Conservation (phyloP, 2,329 filamentous ascomycete genomes). For the Penicillium sp. region DNA sequence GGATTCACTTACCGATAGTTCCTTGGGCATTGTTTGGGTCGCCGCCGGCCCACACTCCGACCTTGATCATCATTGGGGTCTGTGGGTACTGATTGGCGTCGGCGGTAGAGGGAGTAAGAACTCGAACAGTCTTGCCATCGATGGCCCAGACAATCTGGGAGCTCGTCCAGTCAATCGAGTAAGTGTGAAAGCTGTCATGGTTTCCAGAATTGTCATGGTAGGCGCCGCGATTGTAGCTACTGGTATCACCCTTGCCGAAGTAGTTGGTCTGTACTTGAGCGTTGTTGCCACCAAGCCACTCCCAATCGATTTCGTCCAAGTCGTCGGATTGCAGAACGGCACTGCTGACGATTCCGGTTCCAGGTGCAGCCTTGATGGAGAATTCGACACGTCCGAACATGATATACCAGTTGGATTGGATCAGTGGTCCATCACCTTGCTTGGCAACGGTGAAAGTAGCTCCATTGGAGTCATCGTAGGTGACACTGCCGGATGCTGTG, state of each 20-base stretch:
- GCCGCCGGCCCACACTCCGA: conserved; percentile 90
- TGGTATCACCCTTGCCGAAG: conserved; percentile 89
- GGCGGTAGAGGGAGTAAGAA: conserved; percentile 71
- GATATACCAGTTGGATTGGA: conserved; percentile 93
- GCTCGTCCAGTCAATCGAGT: conserved; percentile 88
- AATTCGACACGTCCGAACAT: conserved; percentile 96
- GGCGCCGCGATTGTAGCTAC: conserved; percentile 82
- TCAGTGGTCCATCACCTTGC: conserved; percentile 81
- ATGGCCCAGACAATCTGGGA: conserved; percentile 86
- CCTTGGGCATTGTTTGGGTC: conserved; percentile 78
- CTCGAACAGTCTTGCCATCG: conserved; percentile 75
- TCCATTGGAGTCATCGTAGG: conserved; percentile 73
- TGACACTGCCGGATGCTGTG: conserved; percentile 67
- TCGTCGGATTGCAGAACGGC: conserved; percentile 88
- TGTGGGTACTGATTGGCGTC: conserved; percentile 80
- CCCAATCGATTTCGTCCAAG: conserved; percentile 95
- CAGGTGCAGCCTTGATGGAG: conserved; percentile 82
- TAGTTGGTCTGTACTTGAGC: conserved; percentile 93
- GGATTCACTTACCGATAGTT: conserved; percentile 66
- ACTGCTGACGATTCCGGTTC: conserved; percentile 90
- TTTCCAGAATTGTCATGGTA: conserved; percentile 72
- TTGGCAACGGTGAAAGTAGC: conserved; percentile 78
- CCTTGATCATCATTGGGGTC: conserved; percentile 91
- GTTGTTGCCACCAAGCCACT: conserved; percentile 83
- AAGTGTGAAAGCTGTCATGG: conserved; percentile 79